Base-by-base conservation (phyloP, 2,329 filamentous ascomycete species). In the Trichoderma asperellum region DNA sequence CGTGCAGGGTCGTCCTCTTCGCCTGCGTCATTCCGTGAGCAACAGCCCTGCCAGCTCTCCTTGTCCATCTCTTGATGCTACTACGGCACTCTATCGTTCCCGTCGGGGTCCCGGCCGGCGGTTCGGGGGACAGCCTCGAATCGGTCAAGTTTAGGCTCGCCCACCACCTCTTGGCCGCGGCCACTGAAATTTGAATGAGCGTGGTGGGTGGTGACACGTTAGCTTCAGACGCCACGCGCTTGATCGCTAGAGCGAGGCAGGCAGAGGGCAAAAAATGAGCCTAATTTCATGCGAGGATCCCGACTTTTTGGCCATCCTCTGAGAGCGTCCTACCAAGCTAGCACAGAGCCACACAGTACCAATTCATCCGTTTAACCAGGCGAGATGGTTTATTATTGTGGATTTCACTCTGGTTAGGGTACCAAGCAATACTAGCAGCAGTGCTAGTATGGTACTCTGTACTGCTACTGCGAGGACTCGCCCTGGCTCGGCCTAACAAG, bases 81-180 rank as follows among this genome's bases (percentile, higher is more conserved):
- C 71, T 53, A 21, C 60, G 34, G 21, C 56, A 65, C 62, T 34
- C 62, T 67, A 67, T 59, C 64, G 40, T 16, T 67, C 55, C 64
- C 64, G 29, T 35, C 40, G 72, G 73, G 68, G 70, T 72, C 72
- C 71, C 63, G 71, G 73, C 71, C 70, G 72, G 71, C 70, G 74
- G 69, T 70, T 75, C 76, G 76, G 76, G 72, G 73, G 57, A 76
- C 72, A 69, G 62, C 68, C 77, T 78, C 72, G 67, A 77, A 76
- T 70, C 62, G 76, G 77, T 53, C 73, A 76, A 77, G 75, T 72
- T n/a, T 63, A 24, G 70, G 27, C 47, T 43, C 60, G 27, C 34
- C 56, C 61, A 55, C 60, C 27, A 52, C 27, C 32, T 58, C 24
- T 43, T 58, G 67, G 67, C 60, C 49, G 58, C 67, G 58, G 14